Base-by-base conservation (phyloP, 345 rosid species). In the Melaleuca alternifolia region DNA sequence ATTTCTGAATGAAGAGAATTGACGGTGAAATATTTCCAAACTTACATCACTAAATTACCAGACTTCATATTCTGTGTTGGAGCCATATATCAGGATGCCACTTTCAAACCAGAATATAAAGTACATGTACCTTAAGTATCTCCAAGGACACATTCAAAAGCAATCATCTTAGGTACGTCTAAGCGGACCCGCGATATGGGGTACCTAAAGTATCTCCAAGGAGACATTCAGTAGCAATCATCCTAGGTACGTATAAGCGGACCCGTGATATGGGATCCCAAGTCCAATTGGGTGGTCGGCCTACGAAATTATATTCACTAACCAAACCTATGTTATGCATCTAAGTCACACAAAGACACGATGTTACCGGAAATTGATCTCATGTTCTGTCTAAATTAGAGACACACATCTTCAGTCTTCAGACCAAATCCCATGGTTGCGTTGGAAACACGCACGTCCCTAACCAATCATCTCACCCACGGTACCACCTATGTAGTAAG, bases 261-360 rank as follows among this genome's bases (percentile, higher is more conserved):
- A n/a, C n/a, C n/a, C n/a, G n/a, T n/a, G n/a, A n/a, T n/a, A n/a
- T n/a, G n/a, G n/a, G n/a, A n/a, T n/a, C n/a, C n/a, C 16, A 33
- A 41, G 41, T 33, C 24, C 79, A 18, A 18, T 11, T 41, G 13
- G 46, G 1, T 65, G 24, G 46, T 14, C 7, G 1, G 46, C 12
- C 79, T 18, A 33, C 7, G 46, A 33, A 71, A 18, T 33, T 0
- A 41, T 65, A 33, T 8, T 6, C 0, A 33, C 13, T 20, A 65
- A 16, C 46, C 10, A 3, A 62, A 33, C 11, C 6, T 9, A 23
- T 4, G 11, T 8, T 3, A 0, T 1, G 77, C 0, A 0, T 33
- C 77, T 65, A 65, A 16, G 30, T 65, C 77, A 65, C 77, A 65
- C 12, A 33, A 65, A 65, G 11, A 8, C 0, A 7, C 41, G 41